These are phyloP conservation scores for Rhodosporidiobolus sp. DNA, from an alignment of 768 basidiomycete genomes.

Conservation along the genomic window DNA sequence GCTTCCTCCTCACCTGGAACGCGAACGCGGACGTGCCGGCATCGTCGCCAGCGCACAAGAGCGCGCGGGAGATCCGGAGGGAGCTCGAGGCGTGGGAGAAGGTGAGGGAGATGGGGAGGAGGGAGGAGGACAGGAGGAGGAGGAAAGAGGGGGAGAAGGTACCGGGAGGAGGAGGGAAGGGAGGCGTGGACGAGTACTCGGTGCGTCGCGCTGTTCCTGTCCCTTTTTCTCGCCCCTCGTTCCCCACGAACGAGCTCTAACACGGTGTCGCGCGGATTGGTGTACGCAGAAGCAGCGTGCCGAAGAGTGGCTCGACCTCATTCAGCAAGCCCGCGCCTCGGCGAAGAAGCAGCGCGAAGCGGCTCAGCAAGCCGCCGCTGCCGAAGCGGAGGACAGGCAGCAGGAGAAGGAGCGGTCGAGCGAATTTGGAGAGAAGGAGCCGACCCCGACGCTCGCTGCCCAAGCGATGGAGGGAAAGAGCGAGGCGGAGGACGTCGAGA, in stretches of 20 bases:
- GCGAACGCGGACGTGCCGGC: constrained; percentile 20
- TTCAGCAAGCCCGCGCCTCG: constrained; percentile 5
- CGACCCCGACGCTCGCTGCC: background rate
- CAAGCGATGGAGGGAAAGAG: background rate
- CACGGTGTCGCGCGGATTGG: no score
- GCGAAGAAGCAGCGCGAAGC: background rate
- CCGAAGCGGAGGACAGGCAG: background rate
- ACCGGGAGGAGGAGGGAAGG: background rate
- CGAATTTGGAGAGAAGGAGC: no score
- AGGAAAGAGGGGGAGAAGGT: background rate
- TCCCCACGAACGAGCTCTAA: background rate
- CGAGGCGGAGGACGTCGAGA: background rate
- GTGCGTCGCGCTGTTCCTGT: background rate
- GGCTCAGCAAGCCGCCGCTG: background rate
- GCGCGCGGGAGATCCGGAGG: background rate
- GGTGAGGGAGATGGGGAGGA: background rate
- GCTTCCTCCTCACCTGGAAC: constrained; percentile 27
- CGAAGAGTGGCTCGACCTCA: constrained; percentile 13
- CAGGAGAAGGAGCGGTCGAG: background rate
- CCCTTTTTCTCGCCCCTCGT: no score
- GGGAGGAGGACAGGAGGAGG: background rate
- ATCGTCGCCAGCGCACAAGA: constrained; percentile 8
- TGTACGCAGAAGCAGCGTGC: constrained; percentile 3
- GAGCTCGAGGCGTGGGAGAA: constrained; percentile 26
- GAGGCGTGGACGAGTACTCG: background rate